Base-by-base conservation (phyloP, 371 early-diverging fungal species). In the Mucor plumbeus region DNA sequence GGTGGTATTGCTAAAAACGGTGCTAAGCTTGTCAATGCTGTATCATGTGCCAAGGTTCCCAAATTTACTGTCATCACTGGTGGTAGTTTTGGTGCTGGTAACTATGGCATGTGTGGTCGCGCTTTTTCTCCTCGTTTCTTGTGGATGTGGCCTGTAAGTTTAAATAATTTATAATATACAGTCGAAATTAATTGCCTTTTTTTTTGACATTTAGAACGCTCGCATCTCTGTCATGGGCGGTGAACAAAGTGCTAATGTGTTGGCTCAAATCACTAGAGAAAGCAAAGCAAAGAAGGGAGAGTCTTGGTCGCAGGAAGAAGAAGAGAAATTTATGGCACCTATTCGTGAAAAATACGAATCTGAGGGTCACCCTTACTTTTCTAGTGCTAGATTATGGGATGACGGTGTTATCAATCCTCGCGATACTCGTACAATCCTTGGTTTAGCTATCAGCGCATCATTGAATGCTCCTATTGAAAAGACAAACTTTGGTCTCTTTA, bases 171-270 rank as follows among this genome's bases (percentile, higher is more conserved):
- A 33, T 14, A 38, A 13, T 15, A 31, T 5, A 38, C 11, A 17
- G 19, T 0, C 7, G 36, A 34, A 8, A 41, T 15, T 36, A 36
- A 56, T 40, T 15, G 2, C 44, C 44, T 3, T 31, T 17, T 1
- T 44, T 26, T 26, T 26, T 26, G 26, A 1, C 26, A 26, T 26
- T 17, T 73, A 87, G 87, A 91, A 93, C 72, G 90, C 96, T 34
- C 88, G 99, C 48, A 97, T 99, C 70, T 93, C 94, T 33, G 99
- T 99, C 26, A 99, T 99, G 99, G 99, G 99, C 64, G 99, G 99
- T 62, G 98, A 97, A 76, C 97, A 99, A 80, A 97, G 98, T 39
- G 97, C 99, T 10, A 91, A 91, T 56, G 99, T 99, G 26, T 84
- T 99, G 62, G 90, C 97, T 8, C 94, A 94, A 68, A 93, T 97